These are phyloP conservation scores for Neltuma alba DNA, from an alignment of 306 rosid species.

Conservation along the genomic window DNA sequence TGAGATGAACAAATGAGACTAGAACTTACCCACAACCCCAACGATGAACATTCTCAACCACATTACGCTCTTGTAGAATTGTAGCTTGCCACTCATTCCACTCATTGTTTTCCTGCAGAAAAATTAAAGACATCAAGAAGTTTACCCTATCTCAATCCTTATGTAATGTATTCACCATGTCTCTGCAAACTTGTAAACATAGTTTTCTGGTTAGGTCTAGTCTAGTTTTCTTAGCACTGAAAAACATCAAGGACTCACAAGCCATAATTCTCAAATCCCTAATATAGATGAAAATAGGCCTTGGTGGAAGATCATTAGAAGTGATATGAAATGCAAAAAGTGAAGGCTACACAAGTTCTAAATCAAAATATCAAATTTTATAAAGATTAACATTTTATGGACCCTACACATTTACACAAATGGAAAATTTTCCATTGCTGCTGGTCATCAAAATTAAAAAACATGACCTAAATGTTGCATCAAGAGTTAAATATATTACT, in stretches of 20 bases:
- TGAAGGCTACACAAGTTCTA: constrained; percentile 8
- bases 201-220: background rate
- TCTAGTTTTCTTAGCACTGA: background rate
- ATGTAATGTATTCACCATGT: background rate
- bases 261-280: constrained; percentile 10
- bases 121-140: constrained; percentile 28
- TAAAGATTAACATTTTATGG: constrained; percentile 17
- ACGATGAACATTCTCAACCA: constrained; percentile 84
- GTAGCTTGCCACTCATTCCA: constrained; percentile 94
- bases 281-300: constrained; percentile 13
- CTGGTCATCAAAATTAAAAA: background rate
- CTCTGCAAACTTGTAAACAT: constrained; percentile 28
- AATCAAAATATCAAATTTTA: constrained; percentile 13
- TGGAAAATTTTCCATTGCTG: background rate
- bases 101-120: constrained; percentile 73
- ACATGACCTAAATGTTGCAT: background rate
- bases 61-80: constrained; percentile 82
- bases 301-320: background rate
- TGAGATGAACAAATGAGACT: constrained; percentile 21
- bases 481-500: constrained; percentile 20
- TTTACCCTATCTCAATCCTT: background rate
- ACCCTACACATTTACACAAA: background rate
- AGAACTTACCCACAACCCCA: constrained; percentile 97
- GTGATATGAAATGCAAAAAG: background rate
- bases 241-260: constrained; percentile 17